Evolutionary conservation across 179 eudicot genomes (phyloP), one percentile per base, ranked within the genome.

Genomic region (Camellia oleifera): DNA sequence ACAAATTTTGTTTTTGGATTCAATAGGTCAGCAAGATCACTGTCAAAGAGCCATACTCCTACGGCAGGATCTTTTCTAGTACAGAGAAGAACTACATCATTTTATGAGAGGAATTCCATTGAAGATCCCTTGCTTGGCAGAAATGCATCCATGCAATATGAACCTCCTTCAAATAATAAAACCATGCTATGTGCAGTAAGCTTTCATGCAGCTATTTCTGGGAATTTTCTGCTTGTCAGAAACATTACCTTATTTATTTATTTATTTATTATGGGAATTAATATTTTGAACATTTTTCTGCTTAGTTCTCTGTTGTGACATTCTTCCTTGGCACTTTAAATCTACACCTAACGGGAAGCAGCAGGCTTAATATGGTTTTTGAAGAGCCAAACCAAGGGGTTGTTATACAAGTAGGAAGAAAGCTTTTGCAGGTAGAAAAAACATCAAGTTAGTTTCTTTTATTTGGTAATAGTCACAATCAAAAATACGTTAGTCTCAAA

Each of bases 11-110:
- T 3, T 42, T 26, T 26, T 66, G 74, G 2, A 42, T 32, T 71
- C 56, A 79, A 76, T 87, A 93, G 95, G 89, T 93, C 97, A 74
- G 95, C 97, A 14, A 90, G 97, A 85, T 93, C 91, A 69, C 85
- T 93, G 67, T 75, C 92, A 54, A 85, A 84, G 56, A 83, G 90
- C 82, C 91, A 87, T 83, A 90, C 95, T 68, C 95, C 97, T 26
- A 81, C 91, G 32, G 60, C 75, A 79, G 89, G 85, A 74, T 86
- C 88, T 63, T 89, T 82, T 79, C 79, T 71, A 32, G 81, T 82
- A 54, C 88, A 81, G 40, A 82, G 83, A 82, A 86, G 83, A 77
- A 82, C 65, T 69, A 46, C 67, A 66, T 73, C 80, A 17, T 81
- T 78, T 20, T 65, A 69, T 81, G 86, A 84, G 44, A 76, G 14